phyloP scores from a whole-genome alignment of 257 asterid genomes.

The Ajuga chamaepitys region DNA sequence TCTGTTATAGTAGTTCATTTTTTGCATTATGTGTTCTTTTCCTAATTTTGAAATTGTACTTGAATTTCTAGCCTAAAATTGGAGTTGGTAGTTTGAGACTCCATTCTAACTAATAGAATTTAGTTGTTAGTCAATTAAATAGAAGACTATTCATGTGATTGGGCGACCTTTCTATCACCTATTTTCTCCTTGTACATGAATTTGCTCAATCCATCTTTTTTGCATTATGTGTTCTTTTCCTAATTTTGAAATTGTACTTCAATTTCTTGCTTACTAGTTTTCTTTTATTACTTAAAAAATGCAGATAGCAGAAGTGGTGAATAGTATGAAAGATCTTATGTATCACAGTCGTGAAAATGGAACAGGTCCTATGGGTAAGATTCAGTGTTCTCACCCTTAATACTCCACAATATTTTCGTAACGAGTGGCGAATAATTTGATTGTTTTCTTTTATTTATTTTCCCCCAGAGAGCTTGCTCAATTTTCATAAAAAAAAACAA shows the following conservation, averaged over 20 bases:
- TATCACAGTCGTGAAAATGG: conserved; percentile 74
- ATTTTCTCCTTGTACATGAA: background rate
- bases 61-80: background rate
- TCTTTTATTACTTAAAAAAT: conserved; percentile 16
- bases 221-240: background rate
- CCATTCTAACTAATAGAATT: background rate
- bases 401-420: background rate
- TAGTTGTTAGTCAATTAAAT: too few species aligned
- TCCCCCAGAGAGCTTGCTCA: conserved; percentile 66
- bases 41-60: background rate
- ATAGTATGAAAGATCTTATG: conserved; percentile 92
- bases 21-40: background rate
- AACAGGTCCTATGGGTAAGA: conserved; percentile 91
- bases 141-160: background rate
- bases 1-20: background rate
- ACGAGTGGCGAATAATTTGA: background rate
- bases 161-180: background rate
- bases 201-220: background rate
- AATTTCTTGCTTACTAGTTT: background rate
- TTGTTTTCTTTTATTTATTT: background rate
- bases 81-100: background rate
- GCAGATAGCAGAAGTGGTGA: conserved; percentile 95
- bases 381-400: background rate
- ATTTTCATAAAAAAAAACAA: conserved; percentile 52
- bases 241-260: too few species aligned